Evolutionary conservation across 768 basidiomycete species (phyloP), one percentile per base, ranked within the genome.

Genomic region (Nevesoporus exiguus): DNA sequence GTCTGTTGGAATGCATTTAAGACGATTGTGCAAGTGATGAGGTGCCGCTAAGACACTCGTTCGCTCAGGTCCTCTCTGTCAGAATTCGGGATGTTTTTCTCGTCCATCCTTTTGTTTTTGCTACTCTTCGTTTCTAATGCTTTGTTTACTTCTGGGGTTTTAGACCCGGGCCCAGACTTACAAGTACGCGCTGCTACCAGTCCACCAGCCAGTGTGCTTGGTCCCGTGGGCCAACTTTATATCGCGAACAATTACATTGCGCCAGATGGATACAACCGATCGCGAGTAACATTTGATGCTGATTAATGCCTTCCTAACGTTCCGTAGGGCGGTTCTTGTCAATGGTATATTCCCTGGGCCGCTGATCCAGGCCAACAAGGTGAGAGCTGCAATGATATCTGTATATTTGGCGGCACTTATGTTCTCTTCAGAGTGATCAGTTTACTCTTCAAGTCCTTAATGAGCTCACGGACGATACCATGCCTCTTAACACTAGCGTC

Each of bases 401-500:
- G 22, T 1, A 27, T 14, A n/a, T n/a, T n/a, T n/a, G 22, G n/a
- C 2, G 15, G 15, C 27, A 9, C 46, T 53, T 3, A 47, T 7
- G 5, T 30, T 3, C 8, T 34, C 13, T n/a, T 11, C 22, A 52
- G 52, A 7, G 9, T 15, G 37, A 52, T 31, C 29, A 21, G 5
- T 47, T 52, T n/a, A 5, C 1, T 14, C 19, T 52, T 7, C 3
- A 39, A 19, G 25, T 52, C 8, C 1, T 52, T 2, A 52, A 52
- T 19, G 37, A 40, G 5, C 52, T 52, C 29, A 74, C 68, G 0
- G 77, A 82, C 48, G 56, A 60, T 7, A 71, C 74, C 5, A 82
- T 83, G 80, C 58, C 76, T 39, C 68, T 74, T 48, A 69, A 69
- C 15, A 84, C 82, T 2, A 78, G 75, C 7, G 24, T 66, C 1